Base-by-base conservation (phyloP, 1,284 basidiomycete species). In the Neonothopanus nambi region DNA sequence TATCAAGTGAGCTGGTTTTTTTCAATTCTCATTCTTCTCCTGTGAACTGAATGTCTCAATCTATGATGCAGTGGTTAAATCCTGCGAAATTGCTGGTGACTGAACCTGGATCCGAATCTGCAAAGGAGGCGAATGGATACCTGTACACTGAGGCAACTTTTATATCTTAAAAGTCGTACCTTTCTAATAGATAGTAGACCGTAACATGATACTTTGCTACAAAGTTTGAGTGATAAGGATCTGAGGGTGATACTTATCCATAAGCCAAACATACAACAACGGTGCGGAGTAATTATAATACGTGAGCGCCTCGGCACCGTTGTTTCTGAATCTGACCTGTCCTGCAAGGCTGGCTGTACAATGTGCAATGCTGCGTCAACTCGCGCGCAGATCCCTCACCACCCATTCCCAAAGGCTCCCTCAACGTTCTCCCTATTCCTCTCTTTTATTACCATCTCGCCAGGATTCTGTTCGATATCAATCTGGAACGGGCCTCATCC, bases 131-230 rank as follows among this genome's bases (percentile, higher is more conserved):
- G 37, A 74, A 90, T 55, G 95, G 95, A 4, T 70, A 68, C 42
- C 46, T 93, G 30, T 98, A 91, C 76, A 92, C 84, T 67, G 95
- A 98, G 68, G 91, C 93, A 1, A 91, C 93, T 3, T 98, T 93
- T 72, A 91, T 98, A 60, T 95, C 91, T 49, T 82, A 67, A 66
- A 58, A 9, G 2, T 40, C 17, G 4, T 40, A n/a, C n/a, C n/a
- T 40, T 8, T 40, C 4, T 40, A 12, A 26, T 13, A 35, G 30
- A 46, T 33, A 26, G 43, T 33, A 33, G 21, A 18, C 35, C 33
- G 43, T 17, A 28, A 33, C 33, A 46, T 46, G 44, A 46, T 11
- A 17, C 30, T 46, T 45, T 45, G 45, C 33, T 36, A 37, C 21
- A 7, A 44, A 44, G 5, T 15, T 20, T 13, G 9, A 21, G 8